A percentile compares a stretch with the other conserved stretches of the same genome.
These are phyloP conservation scores for Malus orientalis DNA, from an alignment of 306 rosid species.

Conservation along the genomic window DNA sequence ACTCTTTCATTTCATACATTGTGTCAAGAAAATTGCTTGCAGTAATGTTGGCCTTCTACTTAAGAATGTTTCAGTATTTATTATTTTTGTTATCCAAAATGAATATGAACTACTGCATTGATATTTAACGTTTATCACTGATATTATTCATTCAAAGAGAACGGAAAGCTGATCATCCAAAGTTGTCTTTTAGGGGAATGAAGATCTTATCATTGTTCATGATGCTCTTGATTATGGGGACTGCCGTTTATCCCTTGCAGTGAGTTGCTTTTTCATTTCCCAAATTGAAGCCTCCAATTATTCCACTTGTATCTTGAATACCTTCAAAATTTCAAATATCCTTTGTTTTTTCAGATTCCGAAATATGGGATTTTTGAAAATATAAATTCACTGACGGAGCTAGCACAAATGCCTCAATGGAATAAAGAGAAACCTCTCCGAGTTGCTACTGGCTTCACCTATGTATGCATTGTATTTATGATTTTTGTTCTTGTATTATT, in stretches of 20 bases:
- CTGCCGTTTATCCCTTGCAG: constrained; percentile 77
- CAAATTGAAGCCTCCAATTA: neutral
- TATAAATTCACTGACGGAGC: constrained; percentile 62
- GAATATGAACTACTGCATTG: neutral
- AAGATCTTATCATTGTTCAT: constrained; percentile 75
- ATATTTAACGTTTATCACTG: neutral
- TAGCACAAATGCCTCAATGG: constrained; percentile 90
- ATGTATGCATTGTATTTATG: constrained; percentile 37
- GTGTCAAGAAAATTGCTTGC: neutral
- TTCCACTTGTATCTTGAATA: neutral
- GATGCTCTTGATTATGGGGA: constrained; percentile 86
- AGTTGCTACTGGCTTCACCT: constrained; percentile 90
- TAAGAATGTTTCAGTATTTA: neutral
- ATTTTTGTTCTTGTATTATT: neutral
- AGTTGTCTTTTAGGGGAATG: constrained; percentile 41
- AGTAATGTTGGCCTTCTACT: neutral
- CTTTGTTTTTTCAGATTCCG: constrained; percentile 57
- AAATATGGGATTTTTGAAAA: constrained; percentile 87
- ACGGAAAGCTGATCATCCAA: neutral
- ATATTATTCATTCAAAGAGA: neutral
- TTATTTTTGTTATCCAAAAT: neutral
- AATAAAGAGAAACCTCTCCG: constrained; percentile 67
- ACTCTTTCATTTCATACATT: neutral
- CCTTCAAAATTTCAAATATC: neutral
- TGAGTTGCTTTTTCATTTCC: constrained; percentile 30